phyloP scores from a whole-genome alignment of 495 filamentous ascomycete species.

The Xylaria grammica region DNA sequence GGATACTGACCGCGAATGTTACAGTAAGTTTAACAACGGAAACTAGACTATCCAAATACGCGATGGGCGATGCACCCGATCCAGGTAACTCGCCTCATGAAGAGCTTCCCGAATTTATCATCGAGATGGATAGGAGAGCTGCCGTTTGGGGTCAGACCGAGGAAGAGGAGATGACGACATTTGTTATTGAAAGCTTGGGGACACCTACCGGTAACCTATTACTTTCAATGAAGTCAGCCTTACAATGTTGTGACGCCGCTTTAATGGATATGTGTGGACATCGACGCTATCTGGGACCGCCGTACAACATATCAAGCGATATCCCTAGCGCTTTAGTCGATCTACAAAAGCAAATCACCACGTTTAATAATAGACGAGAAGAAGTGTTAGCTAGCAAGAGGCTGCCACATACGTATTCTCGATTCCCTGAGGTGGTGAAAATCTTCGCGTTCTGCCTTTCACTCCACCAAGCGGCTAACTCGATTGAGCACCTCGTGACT shows the following conservation, averaged over 20 bases:
- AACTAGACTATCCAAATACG: constrained; percentile 44
- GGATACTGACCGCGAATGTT: neutral
- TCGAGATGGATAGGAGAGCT: constrained; percentile 37
- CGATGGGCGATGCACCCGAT: neutral
- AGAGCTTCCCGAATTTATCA: constrained; percentile 20
- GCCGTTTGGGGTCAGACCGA: constrained; percentile 17
- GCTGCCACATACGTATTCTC: constrained; percentile 40
- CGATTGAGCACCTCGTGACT: constrained; percentile 47
- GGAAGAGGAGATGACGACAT: constrained; percentile 31
- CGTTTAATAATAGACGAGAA: constrained; percentile 41
- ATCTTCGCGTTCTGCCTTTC: constrained; percentile 62
- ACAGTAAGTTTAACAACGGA: constrained; percentile 48
- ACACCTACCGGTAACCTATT: constrained; percentile 53
- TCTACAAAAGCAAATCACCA: constrained; percentile 41
- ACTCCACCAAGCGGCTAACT: constrained; percentile 57
- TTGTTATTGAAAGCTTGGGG: constrained; percentile 49
- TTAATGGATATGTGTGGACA: constrained; percentile 57
- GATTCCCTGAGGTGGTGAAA: constrained; percentile 53
- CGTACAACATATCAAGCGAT: constrained; percentile 40
- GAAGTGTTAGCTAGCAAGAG: constrained; percentile 32
- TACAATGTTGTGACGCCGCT: constrained; percentile 51
- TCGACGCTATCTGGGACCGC: constrained; percentile 45
- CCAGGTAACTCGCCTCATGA: neutral
- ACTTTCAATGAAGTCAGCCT: constrained; percentile 46
- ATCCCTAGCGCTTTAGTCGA: constrained; percentile 39